phyloP scores from a whole-genome alignment of 192 early-diverging fungal species.

The Dissophora ornata region DNA sequence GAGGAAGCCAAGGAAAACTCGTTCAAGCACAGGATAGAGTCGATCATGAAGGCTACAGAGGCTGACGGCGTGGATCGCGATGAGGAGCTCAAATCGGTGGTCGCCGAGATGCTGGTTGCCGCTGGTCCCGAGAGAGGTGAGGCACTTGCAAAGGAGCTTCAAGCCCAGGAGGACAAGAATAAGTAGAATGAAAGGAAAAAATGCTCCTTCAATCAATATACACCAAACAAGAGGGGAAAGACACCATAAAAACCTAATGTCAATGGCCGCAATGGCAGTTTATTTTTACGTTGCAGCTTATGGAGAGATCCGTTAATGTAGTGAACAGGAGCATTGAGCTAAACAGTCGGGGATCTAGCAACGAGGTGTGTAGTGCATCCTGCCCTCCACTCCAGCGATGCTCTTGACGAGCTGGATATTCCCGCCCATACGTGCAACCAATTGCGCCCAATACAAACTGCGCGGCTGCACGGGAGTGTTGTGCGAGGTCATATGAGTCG shows the following conservation, averaged over 20 bases:
- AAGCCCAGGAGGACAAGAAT: conserved; percentile 14
- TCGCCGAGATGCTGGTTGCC: conserved; percentile 55
- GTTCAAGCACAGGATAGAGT: conserved; percentile 64
- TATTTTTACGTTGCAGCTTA: too few relatives aligned
- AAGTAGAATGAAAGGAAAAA: neutral
- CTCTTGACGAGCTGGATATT: conserved; percentile 34
- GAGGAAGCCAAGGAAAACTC: conserved; percentile 26
- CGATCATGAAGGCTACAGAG: conserved; percentile 67
- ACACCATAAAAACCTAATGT: too few relatives aligned
- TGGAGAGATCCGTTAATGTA: too few relatives aligned
- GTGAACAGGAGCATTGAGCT: too few relatives aligned
- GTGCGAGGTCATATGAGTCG: neutral
- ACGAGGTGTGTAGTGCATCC: conserved; percentile 25
- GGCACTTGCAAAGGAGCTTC: conserved; percentile 26
- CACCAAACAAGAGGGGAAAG: too few relatives aligned
- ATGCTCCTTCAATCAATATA: neutral
- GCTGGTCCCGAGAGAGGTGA: conserved; percentile 19
- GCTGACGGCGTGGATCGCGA: conserved; percentile 65
- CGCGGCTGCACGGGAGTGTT: conserved; percentile 15
- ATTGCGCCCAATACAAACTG: conserved; percentile 46
- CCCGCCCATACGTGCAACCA: conserved; percentile 35
- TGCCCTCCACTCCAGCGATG: conserved; percentile 18
- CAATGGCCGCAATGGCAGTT: too few relatives aligned
- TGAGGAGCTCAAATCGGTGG: conserved; percentile 67
- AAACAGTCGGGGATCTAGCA: too few relatives aligned